Conservation (phyloP, 768 basidiomycete species). For the Megacollybia marginata region DNA sequence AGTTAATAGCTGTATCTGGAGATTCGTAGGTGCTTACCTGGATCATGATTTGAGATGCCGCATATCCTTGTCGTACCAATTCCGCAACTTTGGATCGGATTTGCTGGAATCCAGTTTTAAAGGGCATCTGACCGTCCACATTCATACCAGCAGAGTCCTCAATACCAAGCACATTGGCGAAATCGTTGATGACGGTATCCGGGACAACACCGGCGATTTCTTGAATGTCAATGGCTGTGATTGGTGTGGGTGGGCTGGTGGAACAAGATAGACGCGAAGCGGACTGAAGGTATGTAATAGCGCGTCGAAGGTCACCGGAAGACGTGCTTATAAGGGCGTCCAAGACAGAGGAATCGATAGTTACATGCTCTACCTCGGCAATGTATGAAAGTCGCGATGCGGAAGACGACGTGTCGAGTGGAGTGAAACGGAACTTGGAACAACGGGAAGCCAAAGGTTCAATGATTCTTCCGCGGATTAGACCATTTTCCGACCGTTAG, state of each 20-base stretch:
- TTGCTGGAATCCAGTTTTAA: constrained; percentile 41
- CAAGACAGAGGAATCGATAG: constrained; percentile 51
- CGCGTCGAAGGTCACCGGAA: constrained; percentile 88
- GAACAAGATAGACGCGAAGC: constrained; percentile 82
- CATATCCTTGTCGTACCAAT: constrained; percentile 85
- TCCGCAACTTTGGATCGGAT: constrained; percentile 68
- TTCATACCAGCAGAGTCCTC: constrained; percentile 48
- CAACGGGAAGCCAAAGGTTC: constrained; percentile 98
- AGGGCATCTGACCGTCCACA: constrained; percentile 36
- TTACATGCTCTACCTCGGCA: constrained; percentile 65
- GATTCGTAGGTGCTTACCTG: constrained; percentile 48
- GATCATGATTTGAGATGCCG: constrained; percentile 78
- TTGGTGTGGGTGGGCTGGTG: constrained; percentile 61
- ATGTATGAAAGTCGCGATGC: constrained; percentile 72
- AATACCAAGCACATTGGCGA: constrained; percentile 69
- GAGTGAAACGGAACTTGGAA: constrained; percentile 97
- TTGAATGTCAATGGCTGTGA: constrained; percentile 76
- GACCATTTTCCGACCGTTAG: background rate
- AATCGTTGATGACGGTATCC: constrained; percentile 54
- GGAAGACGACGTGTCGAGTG: constrained; percentile 76
- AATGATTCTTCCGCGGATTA: constrained; percentile 63
- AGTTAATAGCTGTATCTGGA: constrained; percentile 6
- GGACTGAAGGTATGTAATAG: constrained; percentile 97
- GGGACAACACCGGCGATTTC: constrained; percentile 98
- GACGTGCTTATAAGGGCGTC: constrained; percentile 72